Conservation (phyloP, 257 asterid genomes). For the Solanum chilense region DNA sequence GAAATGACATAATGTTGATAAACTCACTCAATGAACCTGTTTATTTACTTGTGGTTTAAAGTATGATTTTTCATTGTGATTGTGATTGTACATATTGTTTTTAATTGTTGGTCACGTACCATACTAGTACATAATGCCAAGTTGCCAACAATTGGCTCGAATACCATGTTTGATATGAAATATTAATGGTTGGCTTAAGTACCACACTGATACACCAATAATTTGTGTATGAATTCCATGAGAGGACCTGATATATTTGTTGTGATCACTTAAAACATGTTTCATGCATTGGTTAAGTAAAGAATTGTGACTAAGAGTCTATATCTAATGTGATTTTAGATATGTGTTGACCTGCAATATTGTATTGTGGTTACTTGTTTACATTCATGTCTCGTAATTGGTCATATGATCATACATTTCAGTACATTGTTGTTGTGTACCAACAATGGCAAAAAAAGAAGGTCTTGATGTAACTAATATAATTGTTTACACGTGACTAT, state of each 20-base stretch:
- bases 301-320: no score
- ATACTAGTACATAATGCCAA: neutral
- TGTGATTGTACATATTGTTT: no score
- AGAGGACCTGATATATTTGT: fast-evolving
- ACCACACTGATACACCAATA: no score
- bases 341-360: neutral
- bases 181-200: neutral
- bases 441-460: no score
- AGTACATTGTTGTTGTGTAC: no score
- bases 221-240: neutral
- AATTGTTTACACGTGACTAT: neutral
- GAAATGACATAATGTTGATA: neutral
- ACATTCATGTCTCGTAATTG: neutral
- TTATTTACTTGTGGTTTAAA: neutral
- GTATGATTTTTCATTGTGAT: neutral
- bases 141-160: no score
- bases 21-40: neutral
- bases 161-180: no score
- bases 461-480: neutral
- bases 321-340: no score
- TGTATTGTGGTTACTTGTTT: neutral
- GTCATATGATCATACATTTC: no score
- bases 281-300: no score
- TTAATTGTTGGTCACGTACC: no score
- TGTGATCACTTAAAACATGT: neutral